These are phyloP conservation scores for Wickerhamomyces bisporus DNA, from an alignment of 805 yeast species.

Conservation along the genomic window DNA sequence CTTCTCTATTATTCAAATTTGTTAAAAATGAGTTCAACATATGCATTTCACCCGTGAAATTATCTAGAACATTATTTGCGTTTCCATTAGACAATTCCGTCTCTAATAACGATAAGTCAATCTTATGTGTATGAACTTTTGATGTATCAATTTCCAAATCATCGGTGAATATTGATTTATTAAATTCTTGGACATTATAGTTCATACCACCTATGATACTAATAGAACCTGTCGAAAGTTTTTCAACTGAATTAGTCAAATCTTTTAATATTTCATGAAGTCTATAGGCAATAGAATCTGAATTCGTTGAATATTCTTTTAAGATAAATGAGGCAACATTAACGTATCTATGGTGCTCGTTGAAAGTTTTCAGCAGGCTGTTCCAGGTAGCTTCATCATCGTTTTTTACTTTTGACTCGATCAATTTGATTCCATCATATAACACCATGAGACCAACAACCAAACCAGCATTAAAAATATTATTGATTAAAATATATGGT, in stretches of 20 bases:
- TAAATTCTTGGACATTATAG: neutral
- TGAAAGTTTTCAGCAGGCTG: neutral
- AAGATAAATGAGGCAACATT: neutral
- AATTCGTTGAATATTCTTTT: neutral
- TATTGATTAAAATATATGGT: constrained; percentile 25
- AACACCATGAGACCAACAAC: constrained; percentile 25
- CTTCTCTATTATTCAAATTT: neutral
- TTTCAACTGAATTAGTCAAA: neutral
- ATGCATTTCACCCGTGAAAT: neutral
- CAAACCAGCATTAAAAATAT: constrained; percentile 26
- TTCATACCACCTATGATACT: neutral
- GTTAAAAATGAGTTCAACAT: neutral
- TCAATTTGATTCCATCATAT: neutral
- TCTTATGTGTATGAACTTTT: neutral
- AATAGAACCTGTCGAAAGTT: neutral
- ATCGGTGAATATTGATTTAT: neutral
- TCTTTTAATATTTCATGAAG: neutral
- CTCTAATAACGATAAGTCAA: neutral
- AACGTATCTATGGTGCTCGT: constrained; percentile 1
- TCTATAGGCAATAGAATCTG: neutral
- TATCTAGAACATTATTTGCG: neutral
- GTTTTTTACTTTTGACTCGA: constrained; percentile 1
- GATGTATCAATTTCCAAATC: neutral
- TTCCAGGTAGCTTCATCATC: neutral
- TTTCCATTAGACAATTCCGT: neutral